phyloP scores from a whole-genome alignment of 441 rosid genomes.

The Populus hybrid region DNA sequence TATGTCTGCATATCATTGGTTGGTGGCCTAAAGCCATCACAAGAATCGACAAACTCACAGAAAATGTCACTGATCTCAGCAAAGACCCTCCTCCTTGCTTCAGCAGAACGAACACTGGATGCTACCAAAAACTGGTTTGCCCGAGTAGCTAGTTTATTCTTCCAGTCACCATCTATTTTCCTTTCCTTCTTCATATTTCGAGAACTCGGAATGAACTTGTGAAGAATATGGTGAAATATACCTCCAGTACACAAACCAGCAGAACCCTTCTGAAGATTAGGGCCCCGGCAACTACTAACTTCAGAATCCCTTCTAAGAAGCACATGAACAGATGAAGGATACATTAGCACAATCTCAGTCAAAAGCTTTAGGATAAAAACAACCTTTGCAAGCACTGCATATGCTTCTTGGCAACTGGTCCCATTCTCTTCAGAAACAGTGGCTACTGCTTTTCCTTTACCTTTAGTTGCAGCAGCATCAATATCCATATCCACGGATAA shows the following conservation, averaged over 20 bases:
- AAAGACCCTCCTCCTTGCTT: conserved; percentile 87
- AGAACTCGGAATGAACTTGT: conserved; percentile 71
- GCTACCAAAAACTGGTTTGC: conserved; percentile 91
- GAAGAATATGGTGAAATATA: conserved; percentile 82
- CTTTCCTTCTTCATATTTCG: conserved; percentile 64
- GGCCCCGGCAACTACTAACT: conserved; percentile 53
- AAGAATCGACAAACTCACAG: conserved; percentile 64
- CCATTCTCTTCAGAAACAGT: conserved; percentile 56
- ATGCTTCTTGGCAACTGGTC: conserved; percentile 52
- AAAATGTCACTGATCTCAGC: conserved; percentile 71
- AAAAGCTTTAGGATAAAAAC: conserved; percentile 91
- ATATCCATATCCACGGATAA: conserved; percentile 82
- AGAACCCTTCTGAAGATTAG: conserved; percentile 48
- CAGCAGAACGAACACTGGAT: conserved; percentile 88
- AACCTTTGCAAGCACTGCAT: conserved; percentile 81
- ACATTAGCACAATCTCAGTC: conserved; percentile 88
- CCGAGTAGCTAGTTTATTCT: conserved; percentile 76
- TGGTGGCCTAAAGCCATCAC: conserved; percentile 56
- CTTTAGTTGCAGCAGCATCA: conserved; percentile 75
- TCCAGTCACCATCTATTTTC: conserved; percentile 92
- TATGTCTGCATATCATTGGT: conserved; percentile 64
- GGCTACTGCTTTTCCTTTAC: conserved; percentile 91
- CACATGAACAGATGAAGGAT: conserved; percentile 78
- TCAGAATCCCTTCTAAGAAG: conserved; percentile 87
- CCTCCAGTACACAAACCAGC: conserved; percentile 49